Percentiles rank a stretch among this genome's conserved stretches.
phyloP scores from a whole-genome alignment of 202 grass and related monocot species.

The Miscanthus sacchariflorus region DNA sequence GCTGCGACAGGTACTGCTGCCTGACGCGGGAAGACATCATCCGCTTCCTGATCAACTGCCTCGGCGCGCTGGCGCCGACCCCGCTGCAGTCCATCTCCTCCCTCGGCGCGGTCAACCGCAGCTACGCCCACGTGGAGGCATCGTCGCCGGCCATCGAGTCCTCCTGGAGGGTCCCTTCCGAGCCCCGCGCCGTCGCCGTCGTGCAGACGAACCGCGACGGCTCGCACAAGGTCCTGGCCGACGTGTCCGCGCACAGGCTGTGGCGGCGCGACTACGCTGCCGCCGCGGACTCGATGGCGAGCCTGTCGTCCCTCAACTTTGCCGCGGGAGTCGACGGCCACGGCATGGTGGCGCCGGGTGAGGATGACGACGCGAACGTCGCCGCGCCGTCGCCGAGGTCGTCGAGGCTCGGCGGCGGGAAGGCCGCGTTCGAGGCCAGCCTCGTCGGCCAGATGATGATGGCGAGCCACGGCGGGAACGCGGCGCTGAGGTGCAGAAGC shows the following conservation, averaged over 20 bases:
- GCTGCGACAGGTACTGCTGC: slow-evolving; percentile 61
- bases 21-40: slow-evolving; percentile 69
- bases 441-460: slow-evolving; percentile 29
- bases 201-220: slow-evolving; percentile 53
- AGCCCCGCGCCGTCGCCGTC: slow-evolving; percentile 58
- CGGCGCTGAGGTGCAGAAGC: slow-evolving; percentile 57
- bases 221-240: slow-evolving; percentile 54
- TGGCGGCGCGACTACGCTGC: slow-evolving; percentile 62
- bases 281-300: slow-evolving; percentile 68
- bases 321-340: slow-evolving; percentile 50
- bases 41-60: slow-evolving; percentile 71
- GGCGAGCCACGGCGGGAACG: slow-evolving; percentile 51
- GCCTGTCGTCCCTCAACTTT: slow-evolving; percentile 49
- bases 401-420: not conserved
- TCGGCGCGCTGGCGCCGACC: slow-evolving; percentile 66
- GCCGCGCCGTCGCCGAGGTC: not conserved
- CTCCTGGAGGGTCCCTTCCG: slow-evolving; percentile 30
- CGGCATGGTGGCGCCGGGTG: not conserved
- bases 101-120: slow-evolving; percentile 53
- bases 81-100: slow-evolving; percentile 64
- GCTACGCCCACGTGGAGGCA: slow-evolving; percentile 58
- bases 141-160: slow-evolving; percentile 54
- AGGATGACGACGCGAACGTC: not conserved
- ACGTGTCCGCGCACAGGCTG: slow-evolving; percentile 68
- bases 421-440: slow-evolving; percentile 34